Evolutionary conservation across 176 grass and related monocot species (phyloP).

Genomic region (Cymbopogon citratus): DNA sequence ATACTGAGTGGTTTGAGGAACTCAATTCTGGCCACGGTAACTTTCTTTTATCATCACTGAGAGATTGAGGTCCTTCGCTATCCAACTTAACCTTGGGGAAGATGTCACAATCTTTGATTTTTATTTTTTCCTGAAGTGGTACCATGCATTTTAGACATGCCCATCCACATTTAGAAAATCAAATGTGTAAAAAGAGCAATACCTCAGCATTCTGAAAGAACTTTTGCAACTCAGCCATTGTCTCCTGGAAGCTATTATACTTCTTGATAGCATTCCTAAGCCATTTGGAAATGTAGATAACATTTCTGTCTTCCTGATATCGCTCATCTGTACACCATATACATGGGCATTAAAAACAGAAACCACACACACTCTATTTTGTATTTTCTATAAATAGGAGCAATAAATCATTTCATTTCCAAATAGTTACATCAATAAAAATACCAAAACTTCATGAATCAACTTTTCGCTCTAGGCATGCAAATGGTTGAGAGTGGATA

Average conservation of each 20-base stretch:
- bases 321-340: slow-evolving; percentile 65
- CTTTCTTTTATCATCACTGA: slow-evolving; percentile 45
- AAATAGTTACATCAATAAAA: slow-evolving; percentile 2
- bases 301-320: slow-evolving; percentile 71
- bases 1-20: slow-evolving; percentile 34
- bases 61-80: slow-evolving; percentile 18
- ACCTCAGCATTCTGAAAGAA: slow-evolving; percentile 93
- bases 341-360: slow-evolving; percentile 25
- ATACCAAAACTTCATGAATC: slow-evolving; percentile 1
- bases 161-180: slow-evolving; percentile 15
- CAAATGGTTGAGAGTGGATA: neutral
- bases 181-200: slow-evolving; percentile 4
- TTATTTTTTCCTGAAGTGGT: slow-evolving; percentile 46
- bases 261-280: slow-evolving; percentile 77
- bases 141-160: slow-evolving; percentile 11
- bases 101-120: slow-evolving; percentile 32
- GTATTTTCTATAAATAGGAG: neutral
- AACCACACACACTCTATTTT: neutral
- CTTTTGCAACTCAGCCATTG: slow-evolving; percentile 44
- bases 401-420: neutral
- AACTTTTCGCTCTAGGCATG: neutral
- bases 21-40: slow-evolving; percentile 36
- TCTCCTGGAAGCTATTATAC: slow-evolving; percentile 56
- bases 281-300: slow-evolving; percentile 83
- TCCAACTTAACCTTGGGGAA: slow-evolving; percentile 26